Percentiles rank a stretch among this genome's conserved stretches.
Conservation (phyloP, 805 yeast genomes). For the Myxozyma sirexii region DNA sequence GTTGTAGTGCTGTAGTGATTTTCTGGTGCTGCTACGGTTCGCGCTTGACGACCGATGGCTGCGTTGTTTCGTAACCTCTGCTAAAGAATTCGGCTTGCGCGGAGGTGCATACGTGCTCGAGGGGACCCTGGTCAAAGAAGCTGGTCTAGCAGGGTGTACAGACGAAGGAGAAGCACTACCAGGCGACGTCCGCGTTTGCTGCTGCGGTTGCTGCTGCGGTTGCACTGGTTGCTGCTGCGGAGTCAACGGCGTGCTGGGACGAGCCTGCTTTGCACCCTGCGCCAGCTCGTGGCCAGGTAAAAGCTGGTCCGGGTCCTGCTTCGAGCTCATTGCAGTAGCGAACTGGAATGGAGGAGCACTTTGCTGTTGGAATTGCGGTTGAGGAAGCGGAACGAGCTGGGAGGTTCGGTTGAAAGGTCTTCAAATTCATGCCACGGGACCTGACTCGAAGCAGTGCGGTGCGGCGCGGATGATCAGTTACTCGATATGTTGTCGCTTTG, state of each 20-base stretch:
- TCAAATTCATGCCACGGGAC: no score
- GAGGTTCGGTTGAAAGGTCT: no score
- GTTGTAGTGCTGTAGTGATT: constrained; percentile 12
- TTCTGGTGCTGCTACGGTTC: constrained; percentile 14
- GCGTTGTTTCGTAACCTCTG: constrained; percentile 10
- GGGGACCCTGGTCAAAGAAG: constrained; percentile 28
- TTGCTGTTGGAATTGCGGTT: no score
- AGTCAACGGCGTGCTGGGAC: not conserved
- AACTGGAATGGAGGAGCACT: no score
- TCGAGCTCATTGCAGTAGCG: not conserved
- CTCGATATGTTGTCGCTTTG: no score
- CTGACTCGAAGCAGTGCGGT: no score
- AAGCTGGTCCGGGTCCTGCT: not conserved
- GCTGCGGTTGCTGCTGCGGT: not conserved
- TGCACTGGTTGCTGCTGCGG: not conserved
- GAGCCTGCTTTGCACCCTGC: not conserved
- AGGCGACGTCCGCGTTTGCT: not conserved
- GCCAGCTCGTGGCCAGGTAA: not conserved
- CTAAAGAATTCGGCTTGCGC: constrained; percentile 30
- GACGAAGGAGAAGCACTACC: constrained; percentile 4
- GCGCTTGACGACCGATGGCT: constrained; percentile 31
- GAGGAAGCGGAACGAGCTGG: no score
- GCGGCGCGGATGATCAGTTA: no score
- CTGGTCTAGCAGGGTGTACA: not conserved
- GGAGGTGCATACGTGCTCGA: constrained; percentile 39